Base-by-base conservation (phyloP, 129 eudicot genomes). In the Flaveria robusta region DNA sequence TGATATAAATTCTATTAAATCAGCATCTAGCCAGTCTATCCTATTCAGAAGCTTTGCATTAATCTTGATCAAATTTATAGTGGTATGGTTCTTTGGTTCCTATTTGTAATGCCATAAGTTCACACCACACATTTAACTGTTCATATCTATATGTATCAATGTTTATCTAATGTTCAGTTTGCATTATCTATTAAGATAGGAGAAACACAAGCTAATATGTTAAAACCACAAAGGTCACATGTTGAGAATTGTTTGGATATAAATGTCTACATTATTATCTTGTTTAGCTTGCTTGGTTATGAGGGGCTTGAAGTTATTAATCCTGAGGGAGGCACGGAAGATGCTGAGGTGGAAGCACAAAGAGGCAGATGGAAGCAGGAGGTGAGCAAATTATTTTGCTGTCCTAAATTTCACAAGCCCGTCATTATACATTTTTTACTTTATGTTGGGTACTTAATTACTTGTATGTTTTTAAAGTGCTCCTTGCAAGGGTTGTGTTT, bases 321-420 rank as follows among this genome's bases (percentile, higher is more conserved):
- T 77, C 97, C 96, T 2, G 97, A 92, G 68, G 97, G 97, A 80
- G 91, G 97, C 52, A 87, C 88, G 34, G 97, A 89, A 78, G 97
- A 92, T 81, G 96, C 93, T 52, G 96, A 85, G 83, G 81, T 80
- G 74, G 96, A 92, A 92, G 97, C 97, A 67, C 88, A 84, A 75
- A 80, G 83, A 79, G 96, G 96, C 78, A 89, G 96, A 82, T 92
- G 97, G 97, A 86, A 87, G 68, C 83, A 84, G 31, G 96, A 92
- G 92, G 96, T 92, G 72, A 83, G 74, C 72, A 37, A n/a, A 19
- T 68, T 18, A 34, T 51, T 10, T 68, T 3, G 59, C 45, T 52
- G 4, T 76, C 31, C 15, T 69, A 11, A 8, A 11, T 34, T 64
- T 55, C 9, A 51, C 55, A 5, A 13, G 65, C 50, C 62, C 69